phyloP scores from a whole-genome alignment of 1,139 yeast species.

The Yarrowia galli region DNA sequence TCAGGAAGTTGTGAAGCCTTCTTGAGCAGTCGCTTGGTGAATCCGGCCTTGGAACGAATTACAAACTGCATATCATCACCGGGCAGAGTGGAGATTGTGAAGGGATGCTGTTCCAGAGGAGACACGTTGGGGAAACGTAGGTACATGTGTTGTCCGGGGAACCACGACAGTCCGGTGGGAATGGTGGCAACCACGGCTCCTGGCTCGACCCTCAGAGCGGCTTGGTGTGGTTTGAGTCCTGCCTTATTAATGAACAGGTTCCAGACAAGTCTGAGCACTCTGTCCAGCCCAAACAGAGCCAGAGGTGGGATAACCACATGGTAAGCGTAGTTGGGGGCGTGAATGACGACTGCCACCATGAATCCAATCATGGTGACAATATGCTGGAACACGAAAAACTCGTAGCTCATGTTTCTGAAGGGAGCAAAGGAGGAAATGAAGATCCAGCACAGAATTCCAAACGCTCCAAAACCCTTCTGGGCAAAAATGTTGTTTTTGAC shows the following conservation, averaged over 20 bases:
- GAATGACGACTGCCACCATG: constrained; percentile 41
- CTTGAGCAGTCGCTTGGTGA: constrained; percentile 39
- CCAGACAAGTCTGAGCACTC: constrained; percentile 36
- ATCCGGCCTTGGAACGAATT: constrained; percentile 40
- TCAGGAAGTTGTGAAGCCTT: constrained; percentile 26
- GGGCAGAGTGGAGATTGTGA: constrained; percentile 40
- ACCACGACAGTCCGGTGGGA: constrained; percentile 40
- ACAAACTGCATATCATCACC: constrained; percentile 40
- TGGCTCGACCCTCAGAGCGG: constrained; percentile 6
- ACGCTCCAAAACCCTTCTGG: constrained; percentile 41
- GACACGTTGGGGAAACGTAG: constrained; percentile 41
- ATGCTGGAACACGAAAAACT: constrained; percentile 42
- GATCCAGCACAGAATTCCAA: constrained; percentile 41
- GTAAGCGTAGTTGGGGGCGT: constrained; percentile 42
- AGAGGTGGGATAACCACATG: constrained; percentile 41
- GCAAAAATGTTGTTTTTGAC: constrained; percentile 27
- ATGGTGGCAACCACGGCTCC: constrained; percentile 38
- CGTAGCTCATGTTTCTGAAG: constrained; percentile 41
- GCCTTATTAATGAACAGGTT: constrained; percentile 38
- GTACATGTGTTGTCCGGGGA: constrained; percentile 42
- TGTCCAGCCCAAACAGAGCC: constrained; percentile 40
- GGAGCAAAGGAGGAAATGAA: constrained; percentile 41
- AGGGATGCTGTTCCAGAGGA: constrained; percentile 41
- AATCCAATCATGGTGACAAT: constrained; percentile 40
- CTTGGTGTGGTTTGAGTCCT: constrained; percentile 16